Evolutionary conservation across 768 basidiomycete genomes (phyloP), one percentile per base, ranked within the genome.

Genomic region (Fomitopsis pulvina): DNA sequence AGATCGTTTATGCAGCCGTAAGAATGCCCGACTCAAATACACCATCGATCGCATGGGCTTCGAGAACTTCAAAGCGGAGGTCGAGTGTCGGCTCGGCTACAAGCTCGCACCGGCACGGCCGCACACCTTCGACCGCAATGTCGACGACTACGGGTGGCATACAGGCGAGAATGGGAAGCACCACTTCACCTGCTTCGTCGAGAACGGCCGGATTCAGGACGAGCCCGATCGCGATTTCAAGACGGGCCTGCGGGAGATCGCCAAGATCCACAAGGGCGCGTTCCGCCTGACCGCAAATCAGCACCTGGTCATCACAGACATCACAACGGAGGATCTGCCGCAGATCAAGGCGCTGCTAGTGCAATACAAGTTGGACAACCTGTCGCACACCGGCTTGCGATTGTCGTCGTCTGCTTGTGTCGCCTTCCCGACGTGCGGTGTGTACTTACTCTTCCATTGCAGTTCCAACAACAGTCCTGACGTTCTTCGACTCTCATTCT

Each of bases 181-280:
- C 62, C 92, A 98, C 66, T 93, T 92, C 68, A 92, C 86, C 45
- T 73, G 87, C 66, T 98, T 93, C 68, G 87, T 99, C 65, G 96
- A 99, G 72, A 99, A 99, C 61, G 95, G 96, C 18, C 89, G 95
- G 20, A 79, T 99, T n/a, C 85, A 92, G 66, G 93, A 98, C 66
- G 92, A 93, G 66, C 85, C 92, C 11, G 88, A 79, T 20, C 79
- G 80, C 47, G 82, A 90, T 55, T 97, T 91, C 82, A 97, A 98
- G 77, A 83, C 87, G 4, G 94, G 89, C 28, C 71, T 99, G 48
- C 77, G 83, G 41, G 93, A 95, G 69, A 92, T 99, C 53, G 96
- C 96, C 41, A 85, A 87, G 69, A 71, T 92, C 5, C 93, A 95
- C 79, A 92, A 92, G 75, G 96, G 96, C 45, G 74, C 79, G 6